Percentiles rank a stretch among this genome's conserved stretches.
Evolutionary conservation across 345 rosid genomes (phyloP).

Genomic region (Citropsis articulata): DNA sequence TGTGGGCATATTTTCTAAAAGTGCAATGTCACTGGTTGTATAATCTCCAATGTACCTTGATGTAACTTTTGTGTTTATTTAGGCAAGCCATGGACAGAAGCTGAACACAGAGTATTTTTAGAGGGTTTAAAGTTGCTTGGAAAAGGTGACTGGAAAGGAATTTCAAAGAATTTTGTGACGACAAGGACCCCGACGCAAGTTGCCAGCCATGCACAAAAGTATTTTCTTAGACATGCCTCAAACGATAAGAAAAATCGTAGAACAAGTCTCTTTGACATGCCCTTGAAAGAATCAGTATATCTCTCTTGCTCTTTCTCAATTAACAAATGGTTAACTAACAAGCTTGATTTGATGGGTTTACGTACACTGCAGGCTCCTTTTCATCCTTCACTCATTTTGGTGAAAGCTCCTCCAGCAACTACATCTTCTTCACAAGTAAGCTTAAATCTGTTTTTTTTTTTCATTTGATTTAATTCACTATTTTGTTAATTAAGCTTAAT

Average conservation of each 20-base stretch:
- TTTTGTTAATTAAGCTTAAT: not conserved
- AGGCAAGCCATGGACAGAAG: constrained; percentile 73
- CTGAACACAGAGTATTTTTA: constrained; percentile 54
- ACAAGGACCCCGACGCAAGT: constrained; percentile 65
- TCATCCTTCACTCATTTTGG: not conserved
- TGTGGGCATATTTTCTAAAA: no score
- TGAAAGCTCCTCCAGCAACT: not conserved
- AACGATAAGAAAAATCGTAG: constrained; percentile 46
- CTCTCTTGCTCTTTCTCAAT: not conserved
- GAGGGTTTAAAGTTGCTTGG: constrained; percentile 47
- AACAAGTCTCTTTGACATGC: constrained; percentile 57
- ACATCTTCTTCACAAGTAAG: constrained; percentile 7
- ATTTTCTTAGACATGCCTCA: constrained; percentile 40
- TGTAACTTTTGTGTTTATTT: not conserved
- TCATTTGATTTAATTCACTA: not conserved
- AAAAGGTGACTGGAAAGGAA: constrained; percentile 76
- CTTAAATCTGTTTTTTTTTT: not conserved
- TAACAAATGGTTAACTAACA: not conserved
- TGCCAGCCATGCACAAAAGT: constrained; percentile 79
- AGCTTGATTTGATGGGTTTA: not conserved
- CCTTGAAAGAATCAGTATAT: constrained; percentile 24
- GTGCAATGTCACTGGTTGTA: no score
- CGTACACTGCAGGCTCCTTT: constrained; percentile 9
- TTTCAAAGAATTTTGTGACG: constrained; percentile 46
- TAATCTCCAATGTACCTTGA: not conserved